Evolutionary conservation across 2,329 filamentous ascomycete genomes (phyloP).

Genomic region (Penicillium sp.): DNA sequence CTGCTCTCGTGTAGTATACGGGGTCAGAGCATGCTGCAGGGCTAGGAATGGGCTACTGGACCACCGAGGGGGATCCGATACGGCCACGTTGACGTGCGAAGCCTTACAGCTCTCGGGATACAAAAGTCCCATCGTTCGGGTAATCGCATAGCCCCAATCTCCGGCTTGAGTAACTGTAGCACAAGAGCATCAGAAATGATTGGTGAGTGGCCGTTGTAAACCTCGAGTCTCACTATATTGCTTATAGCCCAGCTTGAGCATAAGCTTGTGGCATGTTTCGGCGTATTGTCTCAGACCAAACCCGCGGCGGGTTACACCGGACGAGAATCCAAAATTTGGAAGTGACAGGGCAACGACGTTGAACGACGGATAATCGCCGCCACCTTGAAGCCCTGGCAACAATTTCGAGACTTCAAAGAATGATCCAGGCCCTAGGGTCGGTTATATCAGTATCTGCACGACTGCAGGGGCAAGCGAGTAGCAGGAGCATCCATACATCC

Average conservation of each 20-base stretch:
- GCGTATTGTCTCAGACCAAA: constrained; percentile 59
- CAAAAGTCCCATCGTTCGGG: constrained; percentile 53
- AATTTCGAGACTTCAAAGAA: constrained; percentile 51
- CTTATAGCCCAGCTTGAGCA: constrained; percentile 61
- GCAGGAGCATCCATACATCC: constrained; percentile 43
- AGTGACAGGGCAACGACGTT: constrained; percentile 50
- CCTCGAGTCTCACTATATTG: constrained; percentile 44
- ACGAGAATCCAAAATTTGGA: constrained; percentile 52
- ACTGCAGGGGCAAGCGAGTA: background rate
- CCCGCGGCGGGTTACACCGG: constrained; percentile 40
- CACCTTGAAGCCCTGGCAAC: constrained; percentile 42
- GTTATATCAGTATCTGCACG: background rate
- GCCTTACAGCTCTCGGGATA: constrained; percentile 56
- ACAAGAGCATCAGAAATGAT: background rate
- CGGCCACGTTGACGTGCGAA: constrained; percentile 58
- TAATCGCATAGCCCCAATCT: constrained; percentile 64
- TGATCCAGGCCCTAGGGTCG: constrained; percentile 51
- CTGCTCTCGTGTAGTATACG: constrained; percentile 15
- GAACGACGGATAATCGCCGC: constrained; percentile 41
- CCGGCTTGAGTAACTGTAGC: constrained; percentile 52
- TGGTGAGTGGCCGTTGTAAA: background rate
- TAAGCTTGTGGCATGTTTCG: constrained; percentile 60
- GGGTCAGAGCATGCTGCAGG: constrained; percentile 17
- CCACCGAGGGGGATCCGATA: constrained; percentile 44
- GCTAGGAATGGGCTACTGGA: constrained; percentile 52